Percentiles rank a stretch among this genome's conserved stretches.
Evolutionary conservation across 345 rosid genomes (phyloP).

Genomic region (Eucalyptus erythrocorys): DNA sequence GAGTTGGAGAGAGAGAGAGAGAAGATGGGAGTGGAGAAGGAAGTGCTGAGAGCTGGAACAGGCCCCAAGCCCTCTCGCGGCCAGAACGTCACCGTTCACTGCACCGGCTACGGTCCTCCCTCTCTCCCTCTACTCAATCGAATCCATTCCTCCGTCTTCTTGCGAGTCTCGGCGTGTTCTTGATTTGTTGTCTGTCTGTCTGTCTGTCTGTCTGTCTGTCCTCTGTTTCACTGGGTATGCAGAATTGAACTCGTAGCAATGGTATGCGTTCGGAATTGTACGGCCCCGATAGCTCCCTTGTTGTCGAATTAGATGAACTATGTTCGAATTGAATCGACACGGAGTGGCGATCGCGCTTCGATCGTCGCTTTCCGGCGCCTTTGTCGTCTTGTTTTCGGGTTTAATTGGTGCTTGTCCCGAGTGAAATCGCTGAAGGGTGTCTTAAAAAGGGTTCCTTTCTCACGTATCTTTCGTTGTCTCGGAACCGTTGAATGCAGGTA

Average conservation of each 20-base stretch:
- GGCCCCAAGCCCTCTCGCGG: conserved; percentile 37
- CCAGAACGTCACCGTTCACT: conserved; percentile 61
- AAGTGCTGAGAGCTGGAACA: neutral
- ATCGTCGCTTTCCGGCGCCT: neutral
- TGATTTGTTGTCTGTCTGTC: neutral
- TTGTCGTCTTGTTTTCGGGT: neutral
- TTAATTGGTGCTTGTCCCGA: neutral
- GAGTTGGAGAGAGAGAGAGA: neutral
- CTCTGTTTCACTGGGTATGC: neutral
- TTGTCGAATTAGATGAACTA: neutral
- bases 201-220: neutral
- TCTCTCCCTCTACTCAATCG: neutral
- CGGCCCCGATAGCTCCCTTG: neutral
- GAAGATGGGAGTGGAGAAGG: neutral
- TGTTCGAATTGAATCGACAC: neutral
- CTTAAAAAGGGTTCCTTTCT: neutral
- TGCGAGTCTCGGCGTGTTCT: neutral
- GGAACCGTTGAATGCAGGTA: conserved; percentile 34
- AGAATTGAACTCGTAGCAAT: neutral
- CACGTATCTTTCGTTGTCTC: neutral
- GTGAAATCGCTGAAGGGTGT: neutral
- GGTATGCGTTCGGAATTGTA: neutral
- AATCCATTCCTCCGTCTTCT: neutral
- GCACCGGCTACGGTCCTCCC: conserved; percentile 52
- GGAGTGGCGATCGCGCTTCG: neutral